Base-by-base conservation (phyloP, 2,329 filamentous ascomycete genomes). In the Metarhizium humberi region DNA sequence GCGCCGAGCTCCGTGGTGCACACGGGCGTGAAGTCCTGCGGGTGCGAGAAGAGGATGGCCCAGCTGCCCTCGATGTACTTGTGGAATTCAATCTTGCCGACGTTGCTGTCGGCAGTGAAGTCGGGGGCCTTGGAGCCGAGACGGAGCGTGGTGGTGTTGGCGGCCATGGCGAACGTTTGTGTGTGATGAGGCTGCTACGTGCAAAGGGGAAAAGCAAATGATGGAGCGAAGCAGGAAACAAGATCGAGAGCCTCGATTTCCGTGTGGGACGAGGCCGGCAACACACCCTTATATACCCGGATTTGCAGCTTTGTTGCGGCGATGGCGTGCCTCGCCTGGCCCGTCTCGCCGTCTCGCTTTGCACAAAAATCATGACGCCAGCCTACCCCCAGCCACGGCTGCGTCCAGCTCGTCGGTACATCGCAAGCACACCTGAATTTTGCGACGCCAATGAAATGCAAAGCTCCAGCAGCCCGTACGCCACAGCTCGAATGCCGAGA, bases 1-100 rank as follows among this genome's bases (percentile, higher is more conserved):
- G 91, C 91, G 60, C 91, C 92, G 59, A 96, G 86, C 78, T 96
- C 92, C 54, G 91, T 96, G 61, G 92, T 96, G 81, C 92, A 96
- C 57, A 96, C 92, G 54, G 92, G 92, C 2, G 92, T 96, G 79
- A 89, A 96, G 74, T 96, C 92, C 72, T 86, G 87, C 3, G 89
- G 89, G 76, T 92, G 89, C 36, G 86, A 90, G 79, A 94, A 92
- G 64, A 94, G 78, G 61, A 94, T 82, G 57, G 86, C 84, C 89
- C 89, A 92, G 66, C 80, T 86, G 77, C 87, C 78, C 67, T 84
- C 86, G 61, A 92, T 81, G 75, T 87, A 92, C 71, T 90, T 79
- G 73, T 92, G 87, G 78, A 92, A 91, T 74, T 90, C 84, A 66
- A 92, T 89, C 60, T 84, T 80, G 65, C 88, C 87, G 63, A 81